Percentiles rank a stretch among this genome's conserved stretches.
Evolutionary conservation across 1,284 basidiomycete genomes (phyloP).

Genomic region (Somion occarium): DNA sequence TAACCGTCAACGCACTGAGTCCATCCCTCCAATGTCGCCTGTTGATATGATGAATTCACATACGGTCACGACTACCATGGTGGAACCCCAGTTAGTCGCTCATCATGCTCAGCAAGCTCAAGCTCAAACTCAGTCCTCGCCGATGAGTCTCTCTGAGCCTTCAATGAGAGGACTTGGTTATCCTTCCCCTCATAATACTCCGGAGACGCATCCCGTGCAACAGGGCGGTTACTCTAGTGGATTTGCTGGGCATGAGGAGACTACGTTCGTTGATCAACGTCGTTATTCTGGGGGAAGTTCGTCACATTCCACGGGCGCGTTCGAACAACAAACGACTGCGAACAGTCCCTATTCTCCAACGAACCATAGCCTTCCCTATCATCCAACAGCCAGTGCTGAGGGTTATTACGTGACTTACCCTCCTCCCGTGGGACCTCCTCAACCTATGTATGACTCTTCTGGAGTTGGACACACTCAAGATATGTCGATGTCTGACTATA

Average conservation of each 20-base stretch:
- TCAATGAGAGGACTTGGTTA: not conserved
- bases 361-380: constrained; percentile 1
- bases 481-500: constrained; percentile 6
- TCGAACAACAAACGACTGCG: not conserved
- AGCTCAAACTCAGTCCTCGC: not conserved
- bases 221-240: not conserved
- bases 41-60: constrained; percentile 1
- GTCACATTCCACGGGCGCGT: not conserved
- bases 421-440: not conserved
- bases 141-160: constrained; percentile 14
- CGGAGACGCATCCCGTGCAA: not conserved
- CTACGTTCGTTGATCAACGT: not conserved
- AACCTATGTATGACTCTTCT: constrained; percentile 4
- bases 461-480: not conserved
- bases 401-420: constrained; percentile 11
- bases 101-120: not conserved
- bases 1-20: constrained; percentile 19
- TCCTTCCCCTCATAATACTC: not conserved
- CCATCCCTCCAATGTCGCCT: constrained; percentile 14
- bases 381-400: not conserved
- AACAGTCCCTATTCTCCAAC: not conserved
- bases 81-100: constrained; percentile 1
- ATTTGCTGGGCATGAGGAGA: not conserved
- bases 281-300: not conserved
- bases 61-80: constrained; percentile 3